Percentiles rank a stretch among this genome's conserved stretches.
Conservation (phyloP, 2,329 filamentous ascomycete species). For the Penicillium rolfsii region DNA sequence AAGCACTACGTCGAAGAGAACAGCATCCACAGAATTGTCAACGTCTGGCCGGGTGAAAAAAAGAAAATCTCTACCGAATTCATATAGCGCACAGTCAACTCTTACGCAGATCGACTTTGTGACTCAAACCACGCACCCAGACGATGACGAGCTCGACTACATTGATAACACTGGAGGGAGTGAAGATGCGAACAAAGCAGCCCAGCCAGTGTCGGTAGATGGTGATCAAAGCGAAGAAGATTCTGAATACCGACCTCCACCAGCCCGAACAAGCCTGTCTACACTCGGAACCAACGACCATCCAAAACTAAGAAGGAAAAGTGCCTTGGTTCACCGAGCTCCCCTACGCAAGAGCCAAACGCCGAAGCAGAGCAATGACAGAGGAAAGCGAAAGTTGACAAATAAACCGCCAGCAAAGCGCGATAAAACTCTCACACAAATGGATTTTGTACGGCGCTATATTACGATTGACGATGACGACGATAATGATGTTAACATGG, state of each 20-base stretch:
- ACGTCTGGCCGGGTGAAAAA: slow-evolving; percentile 27
- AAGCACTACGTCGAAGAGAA: slow-evolving; percentile 22
- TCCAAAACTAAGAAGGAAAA: slow-evolving; percentile 24
- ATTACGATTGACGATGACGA: slow-evolving; percentile 41
- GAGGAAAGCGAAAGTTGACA: slow-evolving; percentile 28
- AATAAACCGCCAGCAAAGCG: slow-evolving; percentile 30
- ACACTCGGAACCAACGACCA: slow-evolving; percentile 21
- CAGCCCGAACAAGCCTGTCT: slow-evolving; percentile 16
- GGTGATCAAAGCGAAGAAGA: slow-evolving; percentile 32
- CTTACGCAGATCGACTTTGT: slow-evolving; percentile 49
- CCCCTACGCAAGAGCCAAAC: slow-evolving; percentile 23
- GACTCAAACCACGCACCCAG: slow-evolving; percentile 25
- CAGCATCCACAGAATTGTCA: slow-evolving; percentile 19
- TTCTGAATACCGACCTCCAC: slow-evolving; percentile 23
- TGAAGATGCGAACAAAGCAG: slow-evolving; percentile 7
- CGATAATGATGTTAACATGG: slow-evolving; percentile 36
- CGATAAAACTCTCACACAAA: slow-evolving; percentile 48
- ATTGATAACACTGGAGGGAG: slow-evolving; percentile 26
- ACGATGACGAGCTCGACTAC: slow-evolving; percentile 38
- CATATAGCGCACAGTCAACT: slow-evolving; percentile 39
- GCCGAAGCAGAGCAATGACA: slow-evolving; percentile 26
- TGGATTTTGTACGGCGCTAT: slow-evolving; percentile 46
- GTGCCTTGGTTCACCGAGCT: slow-evolving; percentile 4
- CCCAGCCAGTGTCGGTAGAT: slow-evolving; percentile 32
- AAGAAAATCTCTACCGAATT: slow-evolving; percentile 23